Evolutionary conservation across 805 yeast species (phyloP), one percentile per base, ranked within the genome.

Genomic region (Clavispora santaluciae): DNA sequence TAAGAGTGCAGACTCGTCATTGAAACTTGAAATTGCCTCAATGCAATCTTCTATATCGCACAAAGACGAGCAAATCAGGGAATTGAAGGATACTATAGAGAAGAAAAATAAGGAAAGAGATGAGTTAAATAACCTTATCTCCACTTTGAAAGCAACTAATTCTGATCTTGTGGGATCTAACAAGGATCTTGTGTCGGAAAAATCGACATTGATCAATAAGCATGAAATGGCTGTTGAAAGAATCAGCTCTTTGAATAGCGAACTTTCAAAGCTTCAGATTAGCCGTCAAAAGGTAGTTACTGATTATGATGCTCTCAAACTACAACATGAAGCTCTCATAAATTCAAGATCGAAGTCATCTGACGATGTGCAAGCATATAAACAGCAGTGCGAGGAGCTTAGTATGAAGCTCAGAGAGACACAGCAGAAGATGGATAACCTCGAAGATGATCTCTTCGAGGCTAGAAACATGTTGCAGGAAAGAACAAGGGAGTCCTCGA

Each of bases 401-500:
- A 55, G 72, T 3, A 75, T 84, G 73, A 78, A 85, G 40, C 63
- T 81, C 29, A 75, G 76, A 45, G 98, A 93, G 51, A 66, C 80
- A 1, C 73, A 71, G 33, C 70, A 70, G 39, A 73, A 77, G 46
- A 68, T 77, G 17, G 89, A 85, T 42, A 75, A 79, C 2, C 58
- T 90, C 22, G 89, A 86, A 50, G 95, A 88, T 42, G 96, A 90
- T 55, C 63, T 91, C n/a, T 67, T 75, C 9, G 97, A 90, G 43
- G 68, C 86, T 4, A 75, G 87, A 41, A 74, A 77, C 23, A 69
- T 81, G 60, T 61, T 90, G 2, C 93, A 83, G 54, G 96, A 89
- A 54, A 76, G 95, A 45, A 79, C 86, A 0, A 70, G 90, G 38
- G 98, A 91, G 61, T 73, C 87, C 0, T 69, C 81, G 1, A 79